Conservation (phyloP, 495 filamentous ascomycete species). For the Beverwykella pulmonaria region DNA sequence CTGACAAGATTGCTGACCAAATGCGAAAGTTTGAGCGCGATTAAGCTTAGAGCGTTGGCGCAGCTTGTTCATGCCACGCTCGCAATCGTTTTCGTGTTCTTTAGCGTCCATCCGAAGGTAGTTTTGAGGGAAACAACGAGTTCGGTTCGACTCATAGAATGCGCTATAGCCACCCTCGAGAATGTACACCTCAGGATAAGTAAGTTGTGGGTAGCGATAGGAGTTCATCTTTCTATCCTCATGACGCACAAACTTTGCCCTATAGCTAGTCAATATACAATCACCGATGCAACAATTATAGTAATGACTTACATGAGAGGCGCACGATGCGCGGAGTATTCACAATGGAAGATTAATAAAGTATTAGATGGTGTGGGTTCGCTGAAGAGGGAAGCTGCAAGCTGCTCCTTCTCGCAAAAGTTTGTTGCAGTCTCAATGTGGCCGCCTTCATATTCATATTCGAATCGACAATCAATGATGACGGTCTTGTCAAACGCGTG, state of each 20-base stretch:
- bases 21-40: slow-evolving; percentile 92
- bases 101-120: slow-evolving; percentile 95
- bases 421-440: slow-evolving; percentile 93
- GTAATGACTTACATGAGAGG: slow-evolving; percentile 72
- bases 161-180: slow-evolving; percentile 93
- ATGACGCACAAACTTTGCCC: slow-evolving; percentile 79
- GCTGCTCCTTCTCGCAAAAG: slow-evolving; percentile 88
- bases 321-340: slow-evolving; percentile 97
- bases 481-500: slow-evolving; percentile 73
- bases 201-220: slow-evolving; percentile 80
- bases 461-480: slow-evolving; percentile 95
- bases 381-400: slow-evolving; percentile 77
- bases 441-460: slow-evolving; percentile 97
- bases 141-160: slow-evolving; percentile 78
- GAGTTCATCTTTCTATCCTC: slow-evolving; percentile 82
- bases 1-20: slow-evolving; percentile 67
- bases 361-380: slow-evolving; percentile 63
- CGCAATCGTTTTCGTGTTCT: slow-evolving; percentile 86
- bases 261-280: slow-evolving; percentile 39
- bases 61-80: slow-evolving; percentile 89
- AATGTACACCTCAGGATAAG: slow-evolving; percentile 95
- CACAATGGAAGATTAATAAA: slow-evolving; percentile 91
- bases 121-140: slow-evolving; percentile 85
- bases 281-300: slow-evolving; percentile 28
- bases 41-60: slow-evolving; percentile 78